Conservation (phyloP, 2,329 filamentous ascomycete genomes). For the Colletotrichum tropicale region DNA sequence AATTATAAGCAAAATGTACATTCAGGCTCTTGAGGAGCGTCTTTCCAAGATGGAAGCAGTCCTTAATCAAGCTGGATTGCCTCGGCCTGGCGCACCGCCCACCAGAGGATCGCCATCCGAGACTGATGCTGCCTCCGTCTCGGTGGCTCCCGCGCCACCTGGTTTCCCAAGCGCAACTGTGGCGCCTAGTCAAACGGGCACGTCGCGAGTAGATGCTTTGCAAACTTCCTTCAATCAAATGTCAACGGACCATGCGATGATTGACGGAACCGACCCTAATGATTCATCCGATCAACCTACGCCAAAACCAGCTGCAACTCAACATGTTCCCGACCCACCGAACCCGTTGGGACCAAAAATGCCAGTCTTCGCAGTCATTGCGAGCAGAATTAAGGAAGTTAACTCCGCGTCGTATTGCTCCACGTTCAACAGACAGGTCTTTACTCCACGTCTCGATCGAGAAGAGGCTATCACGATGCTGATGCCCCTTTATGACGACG, state of each 20-base stretch:
- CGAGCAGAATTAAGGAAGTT: conserved; percentile 1
- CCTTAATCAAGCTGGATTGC: conserved; percentile 2
- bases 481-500: conserved; percentile 9
- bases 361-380: conserved; percentile 6
- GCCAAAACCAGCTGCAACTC: not conserved
- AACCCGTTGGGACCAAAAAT: not conserved
- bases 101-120: conserved; percentile 11
- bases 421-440: conserved; percentile 13
- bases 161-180: not conserved
- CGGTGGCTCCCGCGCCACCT: not conserved
- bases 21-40: conserved; percentile 14
- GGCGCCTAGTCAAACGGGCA: not conserved
- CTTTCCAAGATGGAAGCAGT: conserved; percentile 20
- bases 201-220: not conserved
- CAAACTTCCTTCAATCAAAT: not conserved
- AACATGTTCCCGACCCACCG: not conserved
- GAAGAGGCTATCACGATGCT: conserved; percentile 5
- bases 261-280: not conserved
- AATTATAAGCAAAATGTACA: conserved; percentile 11
- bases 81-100: conserved; percentile 3
- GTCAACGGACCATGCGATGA: not conserved
- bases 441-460: conserved; percentile 7
- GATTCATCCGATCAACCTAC: not conserved
- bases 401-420: conserved; percentile 12
- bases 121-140: conserved; percentile 5